These are phyloP conservation scores for Mycena haematopus DNA, from an alignment of 768 basidiomycete species.

Conservation along the genomic window DNA sequence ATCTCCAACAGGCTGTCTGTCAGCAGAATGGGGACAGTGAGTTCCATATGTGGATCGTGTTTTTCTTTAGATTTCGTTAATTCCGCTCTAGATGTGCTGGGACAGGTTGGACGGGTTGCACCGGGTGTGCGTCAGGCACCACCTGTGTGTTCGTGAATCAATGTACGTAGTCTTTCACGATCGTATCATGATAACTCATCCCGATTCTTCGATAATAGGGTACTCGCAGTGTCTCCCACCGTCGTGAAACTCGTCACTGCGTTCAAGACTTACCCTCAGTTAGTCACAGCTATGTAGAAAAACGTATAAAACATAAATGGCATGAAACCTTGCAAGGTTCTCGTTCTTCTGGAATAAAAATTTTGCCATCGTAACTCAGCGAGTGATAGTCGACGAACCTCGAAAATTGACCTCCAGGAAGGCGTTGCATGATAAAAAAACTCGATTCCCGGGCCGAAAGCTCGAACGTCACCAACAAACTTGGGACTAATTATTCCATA, in stretches of 20 bases:
- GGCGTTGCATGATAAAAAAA: too few relatives aligned
- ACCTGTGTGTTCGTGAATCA: not conserved
- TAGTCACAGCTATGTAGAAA: too few relatives aligned
- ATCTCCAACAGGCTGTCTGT: conserved; percentile 11
- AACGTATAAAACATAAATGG: too few relatives aligned
- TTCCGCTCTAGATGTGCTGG: conserved; percentile 13
- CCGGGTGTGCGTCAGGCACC: not conserved
- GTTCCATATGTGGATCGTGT: not conserved
- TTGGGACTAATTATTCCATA: too few relatives aligned
- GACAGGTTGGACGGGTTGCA: conserved; percentile 11
- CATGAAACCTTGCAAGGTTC: too few relatives aligned
- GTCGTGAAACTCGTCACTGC: not conserved
- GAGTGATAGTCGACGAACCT: too few relatives aligned
- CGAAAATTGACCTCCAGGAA: too few relatives aligned
- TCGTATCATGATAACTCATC: not conserved
- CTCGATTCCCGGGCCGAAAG: too few relatives aligned
- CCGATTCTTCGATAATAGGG: not conserved
- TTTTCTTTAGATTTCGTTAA: not conserved
- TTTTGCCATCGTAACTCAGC: too few relatives aligned
- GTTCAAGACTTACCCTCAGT: too few relatives aligned
- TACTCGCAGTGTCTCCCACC: not conserved
- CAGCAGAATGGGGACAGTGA: conserved; percentile 19
- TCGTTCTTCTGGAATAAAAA: too few relatives aligned
- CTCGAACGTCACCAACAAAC: too few relatives aligned
- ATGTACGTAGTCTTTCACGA: not conserved